Evolutionary conservation across 345 rosid genomes (phyloP).

Genomic region (Physaria fendleri): DNA sequence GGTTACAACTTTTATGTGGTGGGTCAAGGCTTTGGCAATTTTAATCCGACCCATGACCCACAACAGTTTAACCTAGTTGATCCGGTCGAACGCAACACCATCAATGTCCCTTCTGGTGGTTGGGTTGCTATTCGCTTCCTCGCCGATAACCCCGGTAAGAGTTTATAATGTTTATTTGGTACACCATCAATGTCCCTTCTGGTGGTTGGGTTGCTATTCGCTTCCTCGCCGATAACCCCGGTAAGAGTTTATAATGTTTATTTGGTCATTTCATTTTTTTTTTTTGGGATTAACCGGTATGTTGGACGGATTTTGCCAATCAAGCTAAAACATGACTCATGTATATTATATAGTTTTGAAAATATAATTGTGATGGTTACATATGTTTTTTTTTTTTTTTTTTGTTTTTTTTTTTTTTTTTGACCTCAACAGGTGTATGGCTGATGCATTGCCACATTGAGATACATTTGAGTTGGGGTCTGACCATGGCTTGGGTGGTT

Average conservation of each 20-base stretch:
- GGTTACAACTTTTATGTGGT: slow-evolving; percentile 67
- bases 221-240: slow-evolving; percentile 72
- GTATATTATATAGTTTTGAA: not conserved
- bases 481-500: slow-evolving; percentile 69
- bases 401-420: too few relatives aligned
- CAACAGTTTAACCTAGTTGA: slow-evolving; percentile 55
- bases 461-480: slow-evolving; percentile 67
- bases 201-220: slow-evolving; percentile 78
- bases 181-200: slow-evolving; percentile 59
- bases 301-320: too few relatives aligned
- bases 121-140: slow-evolving; percentile 71
- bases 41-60: slow-evolving; percentile 47
- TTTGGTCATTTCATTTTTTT: too few relatives aligned
- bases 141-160: slow-evolving; percentile 70
- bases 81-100: slow-evolving; percentile 68
- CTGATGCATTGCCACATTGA: slow-evolving; percentile 78
- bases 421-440: slow-evolving; percentile 56
- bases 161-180: too few relatives aligned
- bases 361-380: not conserved
- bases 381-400: too few relatives aligned
- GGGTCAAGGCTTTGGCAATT: slow-evolving; percentile 78
- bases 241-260: slow-evolving; percentile 34
- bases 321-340: too few relatives aligned
- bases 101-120: slow-evolving; percentile 59
- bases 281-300: too few relatives aligned